phyloP scores from a whole-genome alignment of 768 basidiomycete species.

The Thelephora aurantiotincta region DNA sequence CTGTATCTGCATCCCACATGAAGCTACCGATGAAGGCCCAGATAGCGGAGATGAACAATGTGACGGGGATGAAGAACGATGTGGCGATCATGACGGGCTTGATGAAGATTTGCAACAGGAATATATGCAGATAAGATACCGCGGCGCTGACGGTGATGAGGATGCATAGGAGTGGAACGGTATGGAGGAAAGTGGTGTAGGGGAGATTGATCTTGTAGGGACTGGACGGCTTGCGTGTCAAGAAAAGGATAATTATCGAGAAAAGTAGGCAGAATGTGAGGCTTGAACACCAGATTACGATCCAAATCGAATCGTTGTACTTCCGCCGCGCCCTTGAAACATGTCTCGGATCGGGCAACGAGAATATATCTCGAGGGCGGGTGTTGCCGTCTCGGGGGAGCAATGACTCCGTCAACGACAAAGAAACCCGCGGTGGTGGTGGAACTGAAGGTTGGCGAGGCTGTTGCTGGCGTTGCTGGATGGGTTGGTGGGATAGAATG shows the following conservation, averaged over 20 bases:
- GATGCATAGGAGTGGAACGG: constrained; percentile 63
- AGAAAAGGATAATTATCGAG: constrained; percentile 51
- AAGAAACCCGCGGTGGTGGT: constrained; percentile 34
- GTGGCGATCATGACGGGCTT: constrained; percentile 73
- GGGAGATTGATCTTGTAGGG: constrained; percentile 25
- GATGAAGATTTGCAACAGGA: constrained; percentile 68
- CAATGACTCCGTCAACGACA: constrained; percentile 68
- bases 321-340: constrained; percentile 49
- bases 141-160: constrained; percentile 57
- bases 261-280: constrained; percentile 47
- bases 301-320: constrained; percentile 65
- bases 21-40: constrained; percentile 81
- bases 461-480: constrained; percentile 10
- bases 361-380: constrained; percentile 57
- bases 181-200: constrained; percentile 62
- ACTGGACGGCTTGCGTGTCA: constrained; percentile 28
- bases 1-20: constrained; percentile 34
- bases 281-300: constrained; percentile 46
- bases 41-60: constrained; percentile 57
- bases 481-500: constrained; percentile 20
- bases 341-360: constrained; percentile 63
- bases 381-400: constrained; percentile 58
- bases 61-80: constrained; percentile 60
- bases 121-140: constrained; percentile 61
- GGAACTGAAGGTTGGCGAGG: constrained; percentile 23